phyloP scores from a whole-genome alignment of 257 asterid species.

The Orobanche coerulescens region DNA sequence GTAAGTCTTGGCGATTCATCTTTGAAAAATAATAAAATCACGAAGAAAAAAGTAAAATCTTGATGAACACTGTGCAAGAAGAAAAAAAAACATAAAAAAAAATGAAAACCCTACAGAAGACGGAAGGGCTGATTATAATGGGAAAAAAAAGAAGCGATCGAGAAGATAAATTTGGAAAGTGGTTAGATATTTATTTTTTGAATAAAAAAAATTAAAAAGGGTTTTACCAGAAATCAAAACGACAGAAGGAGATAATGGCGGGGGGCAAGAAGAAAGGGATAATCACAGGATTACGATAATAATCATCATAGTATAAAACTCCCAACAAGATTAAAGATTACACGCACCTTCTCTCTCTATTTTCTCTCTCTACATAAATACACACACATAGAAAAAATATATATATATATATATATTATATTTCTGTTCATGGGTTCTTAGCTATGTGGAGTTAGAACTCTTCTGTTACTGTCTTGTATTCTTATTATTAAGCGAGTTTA shows the following conservation, averaged over 20 bases:
- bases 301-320: too few species aligned
- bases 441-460: background rate
- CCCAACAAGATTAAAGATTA: too few species aligned
- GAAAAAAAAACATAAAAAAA: background rate
- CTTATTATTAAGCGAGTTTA: background rate
- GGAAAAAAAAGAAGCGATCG: background rate
- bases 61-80: background rate
- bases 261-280: background rate
- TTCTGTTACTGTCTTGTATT: slow-evolving; percentile 17
- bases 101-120: slow-evolving; percentile 30
- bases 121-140: slow-evolving; percentile 15
- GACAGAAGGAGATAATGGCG: slow-evolving; percentile 11
- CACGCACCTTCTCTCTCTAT: background rate
- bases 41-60: background rate
- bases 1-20: background rate
- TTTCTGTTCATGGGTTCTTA: slow-evolving; percentile 12
- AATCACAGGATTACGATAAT: background rate
- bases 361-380: background rate
- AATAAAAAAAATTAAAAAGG: background rate
- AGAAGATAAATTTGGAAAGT: slow-evolving; percentile 26
- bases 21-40: background rate
- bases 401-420: background rate
- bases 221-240: slow-evolving; percentile 12
- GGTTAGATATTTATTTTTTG: background rate
- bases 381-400: too few species aligned